Evolutionary conservation across 805 yeast species (phyloP).

Genomic region (Yarrowia osloensis): DNA sequence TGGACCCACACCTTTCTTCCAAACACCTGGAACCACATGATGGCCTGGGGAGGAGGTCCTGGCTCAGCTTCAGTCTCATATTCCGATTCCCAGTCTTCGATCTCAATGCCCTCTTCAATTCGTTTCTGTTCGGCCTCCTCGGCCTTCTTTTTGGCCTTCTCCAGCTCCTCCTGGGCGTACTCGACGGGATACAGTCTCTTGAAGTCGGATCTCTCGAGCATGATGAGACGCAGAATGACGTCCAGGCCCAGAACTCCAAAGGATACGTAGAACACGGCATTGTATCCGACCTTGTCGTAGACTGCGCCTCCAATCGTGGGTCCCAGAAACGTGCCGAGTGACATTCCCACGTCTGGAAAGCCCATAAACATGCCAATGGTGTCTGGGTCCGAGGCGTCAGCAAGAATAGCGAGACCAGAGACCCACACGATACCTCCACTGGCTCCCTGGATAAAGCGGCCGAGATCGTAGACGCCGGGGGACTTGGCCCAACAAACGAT

Average conservation of each 20-base stretch:
- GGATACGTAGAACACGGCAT: slow-evolving; percentile 40
- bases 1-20: slow-evolving; percentile 22
- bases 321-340: slow-evolving; percentile 41
- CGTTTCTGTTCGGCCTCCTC: slow-evolving; percentile 6
- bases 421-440: slow-evolving; percentile 44
- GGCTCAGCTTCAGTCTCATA: slow-evolving; percentile 5
- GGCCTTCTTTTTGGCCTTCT: neutral
- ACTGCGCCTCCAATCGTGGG: slow-evolving; percentile 44
- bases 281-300: slow-evolving; percentile 42
- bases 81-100: slow-evolving; percentile 13
- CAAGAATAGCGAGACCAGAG: slow-evolving; percentile 43
- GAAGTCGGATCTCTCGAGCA: slow-evolving; percentile 39
- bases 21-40: slow-evolving; percentile 19
- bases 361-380: slow-evolving; percentile 41
- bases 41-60: slow-evolving; percentile 3
- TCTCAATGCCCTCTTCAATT: slow-evolving; percentile 9
- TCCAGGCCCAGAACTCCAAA: slow-evolving; percentile 41
- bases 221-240: slow-evolving; percentile 39
- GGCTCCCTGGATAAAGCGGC: slow-evolving; percentile 42
- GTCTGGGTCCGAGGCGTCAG: slow-evolving; percentile 40
- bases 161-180: neutral
- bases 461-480: slow-evolving; percentile 39
- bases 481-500: slow-evolving; percentile 39
- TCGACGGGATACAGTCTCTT: slow-evolving; percentile 25
- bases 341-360: slow-evolving; percentile 40